Evolutionary conservation across 768 basidiomycete genomes (phyloP).

Genomic region (Lyophyllum atratum): DNA sequence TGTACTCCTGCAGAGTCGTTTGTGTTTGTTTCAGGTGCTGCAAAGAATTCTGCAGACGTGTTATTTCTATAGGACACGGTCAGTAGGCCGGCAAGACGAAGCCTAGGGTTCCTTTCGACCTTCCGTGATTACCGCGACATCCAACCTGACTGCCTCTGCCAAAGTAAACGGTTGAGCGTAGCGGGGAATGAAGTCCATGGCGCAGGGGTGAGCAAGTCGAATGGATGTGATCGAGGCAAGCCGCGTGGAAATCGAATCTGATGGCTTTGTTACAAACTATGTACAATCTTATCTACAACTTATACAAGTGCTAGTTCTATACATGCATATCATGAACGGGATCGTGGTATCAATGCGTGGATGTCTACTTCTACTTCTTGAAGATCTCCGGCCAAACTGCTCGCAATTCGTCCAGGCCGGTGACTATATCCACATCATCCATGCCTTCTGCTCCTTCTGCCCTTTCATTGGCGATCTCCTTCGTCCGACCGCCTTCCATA

Average conservation of each 20-base stretch:
- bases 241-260: not conserved
- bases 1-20: constrained; percentile 47
- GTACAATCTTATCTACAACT: not conserved
- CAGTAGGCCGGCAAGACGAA: constrained; percentile 3
- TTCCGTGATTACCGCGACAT: constrained; percentile 69
- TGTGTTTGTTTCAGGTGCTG: constrained; percentile 66
- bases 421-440: constrained; percentile 54
- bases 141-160: constrained; percentile 60
- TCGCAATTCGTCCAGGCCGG: constrained; percentile 65
- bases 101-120: constrained; percentile 40
- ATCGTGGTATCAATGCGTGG: constrained; percentile 11
- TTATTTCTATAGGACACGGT: constrained; percentile 57
- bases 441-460: constrained; percentile 31
- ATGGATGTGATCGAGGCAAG: not conserved
- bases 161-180: constrained; percentile 78
- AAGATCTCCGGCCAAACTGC: constrained; percentile 79
- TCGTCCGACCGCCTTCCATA: constrained; percentile 63
- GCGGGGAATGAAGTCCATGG: constrained; percentile 68
- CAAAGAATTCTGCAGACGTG: constrained; percentile 74
- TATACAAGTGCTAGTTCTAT: constrained; percentile 1
- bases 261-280: not conserved
- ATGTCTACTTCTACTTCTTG: constrained; percentile 26
- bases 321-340: constrained; percentile 1
- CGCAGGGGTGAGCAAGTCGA: not conserved
- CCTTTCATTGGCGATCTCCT: constrained; percentile 44